Evolutionary conservation across 2,329 filamentous ascomycete genomes (phyloP).

Genomic region (Penicillium olsonii): DNA sequence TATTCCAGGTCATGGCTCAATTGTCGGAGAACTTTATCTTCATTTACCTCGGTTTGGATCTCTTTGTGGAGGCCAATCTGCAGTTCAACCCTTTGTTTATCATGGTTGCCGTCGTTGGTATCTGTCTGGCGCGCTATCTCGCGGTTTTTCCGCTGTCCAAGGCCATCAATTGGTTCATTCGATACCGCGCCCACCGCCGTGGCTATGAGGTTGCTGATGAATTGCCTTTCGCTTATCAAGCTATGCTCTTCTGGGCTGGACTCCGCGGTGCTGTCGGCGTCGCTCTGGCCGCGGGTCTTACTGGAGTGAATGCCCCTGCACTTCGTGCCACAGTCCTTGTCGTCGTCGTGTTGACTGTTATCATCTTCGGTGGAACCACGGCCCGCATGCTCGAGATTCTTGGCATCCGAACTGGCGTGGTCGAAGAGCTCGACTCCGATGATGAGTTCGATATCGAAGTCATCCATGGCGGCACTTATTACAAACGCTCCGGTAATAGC

Average conservation of each 20-base stretch:
- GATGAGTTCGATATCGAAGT: conserved; percentile 97
- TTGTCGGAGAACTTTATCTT: conserved; percentile 99
- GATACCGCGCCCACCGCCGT: conserved; percentile 76
- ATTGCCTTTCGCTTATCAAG: conserved; percentile 90
- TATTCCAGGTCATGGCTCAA: conserved; percentile 93
- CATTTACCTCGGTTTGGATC: conserved; percentile 91
- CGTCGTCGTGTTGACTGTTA: conserved; percentile 94
- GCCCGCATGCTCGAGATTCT: conserved; percentile 97
- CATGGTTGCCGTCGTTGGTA: conserved; percentile 85
- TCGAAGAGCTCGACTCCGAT: conserved; percentile 95
- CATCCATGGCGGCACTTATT: conserved; percentile 70
- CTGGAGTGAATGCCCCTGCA: conserved; percentile 76
- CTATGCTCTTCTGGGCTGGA: conserved; percentile 99
- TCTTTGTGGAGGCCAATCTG: conserved; percentile 87
- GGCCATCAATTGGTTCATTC: conserved; percentile 88
- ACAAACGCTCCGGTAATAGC: conserved; percentile 74
- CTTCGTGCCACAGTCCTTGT: conserved; percentile 94
- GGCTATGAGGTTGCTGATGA: conserved; percentile 81
- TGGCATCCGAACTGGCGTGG: conserved; percentile 92
- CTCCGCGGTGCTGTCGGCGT: conserved; percentile 94
- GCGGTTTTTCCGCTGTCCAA: conserved; percentile 91
- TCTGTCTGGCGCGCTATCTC: conserved; percentile 88
- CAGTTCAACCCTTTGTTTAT: conserved; percentile 95
- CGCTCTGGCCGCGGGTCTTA: conserved; percentile 84
- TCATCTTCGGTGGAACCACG: conserved; percentile 97